Base-by-base conservation (phyloP, 306 rosid species). In the Corylus americana region DNA sequence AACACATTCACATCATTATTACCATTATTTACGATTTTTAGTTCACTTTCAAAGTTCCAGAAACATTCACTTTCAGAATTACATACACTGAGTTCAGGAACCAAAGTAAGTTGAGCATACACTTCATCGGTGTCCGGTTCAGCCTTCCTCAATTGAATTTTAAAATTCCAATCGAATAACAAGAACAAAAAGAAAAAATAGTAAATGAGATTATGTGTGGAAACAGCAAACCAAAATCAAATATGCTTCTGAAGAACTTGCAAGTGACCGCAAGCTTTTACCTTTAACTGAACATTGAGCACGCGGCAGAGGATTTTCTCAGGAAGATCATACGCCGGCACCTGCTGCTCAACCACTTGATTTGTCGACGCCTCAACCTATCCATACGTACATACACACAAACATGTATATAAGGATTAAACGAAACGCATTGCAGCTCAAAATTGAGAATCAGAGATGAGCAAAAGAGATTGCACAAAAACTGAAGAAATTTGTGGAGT, bases 331-430 rank as follows among this genome's bases (percentile, higher is more conserved):
- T 83, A 88, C 11, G 78, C 50, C 7, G 91, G 91, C 89, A 88
- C 77, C 79, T 88, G 91, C 48, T 88, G 87, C 48, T 84, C 88
- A 3, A 86, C 88, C 55, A 77, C 86, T 80, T 88, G 91, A 88
- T 82, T 88, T 1, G 88, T 88, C 35, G 91, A 86, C 53, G 91
- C 89, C 61, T 88, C 89, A 66, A 88, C 91, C 91, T 88, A 55
- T 8, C 7, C 29, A 55, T 50, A 0, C 5, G 20, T 58, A 66
- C 81, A 67, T 17, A 78, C 35, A 74, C 14, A 49, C 8, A 8
- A 25, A 77, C 0, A 31, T 47, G 4, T 44, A n/a, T 57, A 11
- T 8, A 35, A 39, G 8, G 11, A 25, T n/a, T 8, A 11, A 9
- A 59, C 25, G 66, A 59, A 59, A 59, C 66, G 14, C 66, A 59